Base-by-base conservation (phyloP, 257 asterid species). In the Solanum ossicruentum region DNA sequence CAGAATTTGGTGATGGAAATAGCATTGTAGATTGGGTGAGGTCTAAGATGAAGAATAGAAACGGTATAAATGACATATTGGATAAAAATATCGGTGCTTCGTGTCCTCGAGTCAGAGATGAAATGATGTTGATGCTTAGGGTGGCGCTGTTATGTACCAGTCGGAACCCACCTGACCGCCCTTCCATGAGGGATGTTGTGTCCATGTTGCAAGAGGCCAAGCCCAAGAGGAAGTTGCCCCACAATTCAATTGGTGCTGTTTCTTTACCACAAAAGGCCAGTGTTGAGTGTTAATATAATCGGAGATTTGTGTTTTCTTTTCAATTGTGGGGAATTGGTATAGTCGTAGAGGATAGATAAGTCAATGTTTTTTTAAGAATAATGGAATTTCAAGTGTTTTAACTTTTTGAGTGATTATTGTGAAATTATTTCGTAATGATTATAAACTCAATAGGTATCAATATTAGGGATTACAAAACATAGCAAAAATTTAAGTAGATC, bases 161-260 rank as follows among this genome's bases (percentile, higher is more conserved):
- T 60, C 89, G 90, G 66, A 95, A 93, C 86, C 99, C 98, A 43
- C 92, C 93, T 0, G 98, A 95, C 17, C 91, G 99, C 2, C 99
- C 99, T 56, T 89, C 98, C 3, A 96, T 93, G 99, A 91, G 99
- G 84, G 98, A 95, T 82, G 99, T 95, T 1, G 90, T 96, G 39
- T 92, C 98, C 6, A 95, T 93, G 99, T 77, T 96, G 89, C 94
- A 90, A 23, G 97, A 90, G 89, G 98, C 98, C 63, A 91, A 83
- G 86, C 99, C 98, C 3, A 90, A 87, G 72, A 87, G 98, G 73
- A 96, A 96, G 75, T 36, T 90, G 54, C 88, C 91, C 15, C 89
- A 12, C 61, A 21, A 28, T 43, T 83, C 83, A 63, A 87, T 57
- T 83, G 89, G 78, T 79, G 47, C 15, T n/a, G 17, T 89, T 83